These are phyloP conservation scores for Suhomyces tanzawaensis DNA, from an alignment of 805 yeast genomes.

Conservation along the genomic window DNA sequence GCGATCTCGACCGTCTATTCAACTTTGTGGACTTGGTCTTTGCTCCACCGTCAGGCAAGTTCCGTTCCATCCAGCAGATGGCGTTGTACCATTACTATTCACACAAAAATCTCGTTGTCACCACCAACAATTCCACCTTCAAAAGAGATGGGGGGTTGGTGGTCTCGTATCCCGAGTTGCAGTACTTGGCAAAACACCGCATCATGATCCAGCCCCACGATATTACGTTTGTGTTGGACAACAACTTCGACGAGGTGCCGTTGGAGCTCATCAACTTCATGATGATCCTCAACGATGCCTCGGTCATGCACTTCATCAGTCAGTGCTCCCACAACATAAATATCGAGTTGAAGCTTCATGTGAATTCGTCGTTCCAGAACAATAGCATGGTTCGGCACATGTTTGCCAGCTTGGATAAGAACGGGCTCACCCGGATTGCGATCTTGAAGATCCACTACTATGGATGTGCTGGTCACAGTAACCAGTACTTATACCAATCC, in stretches of 20 bases:
- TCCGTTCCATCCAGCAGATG: slow-evolving; percentile 9
- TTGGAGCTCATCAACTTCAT: slow-evolving; percentile 4
- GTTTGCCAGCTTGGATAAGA: background rate
- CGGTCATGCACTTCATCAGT: slow-evolving; percentile 13
- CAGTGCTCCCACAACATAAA: slow-evolving; percentile 13
- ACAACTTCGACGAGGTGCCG: slow-evolving; percentile 3
- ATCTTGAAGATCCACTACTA: slow-evolving; percentile 2
- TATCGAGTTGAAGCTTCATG: slow-evolving; percentile 14
- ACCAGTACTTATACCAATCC: background rate
- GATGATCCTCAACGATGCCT: slow-evolving; percentile 6
- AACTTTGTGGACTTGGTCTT: background rate
- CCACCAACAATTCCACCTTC: background rate
- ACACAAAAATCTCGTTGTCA: slow-evolving; percentile 7
- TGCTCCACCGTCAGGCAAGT: background rate
- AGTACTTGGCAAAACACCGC: slow-evolving; percentile 16
- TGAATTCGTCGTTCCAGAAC: slow-evolving; percentile 9
- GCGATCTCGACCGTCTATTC: slow-evolving; percentile 16
- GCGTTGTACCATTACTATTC: slow-evolving; percentile 13
- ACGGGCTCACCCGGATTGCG: background rate
- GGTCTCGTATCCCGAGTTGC: slow-evolving; percentile 12
- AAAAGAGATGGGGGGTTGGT: background rate
- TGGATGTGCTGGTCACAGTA: background rate
- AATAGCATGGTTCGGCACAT: slow-evolving; percentile 2
- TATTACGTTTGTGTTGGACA: slow-evolving; percentile 15
- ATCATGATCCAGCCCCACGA: slow-evolving; percentile 20